Conservation (phyloP, 2,329 filamentous ascomycete genomes). For the Ophiosphaerella herpotricha region DNA sequence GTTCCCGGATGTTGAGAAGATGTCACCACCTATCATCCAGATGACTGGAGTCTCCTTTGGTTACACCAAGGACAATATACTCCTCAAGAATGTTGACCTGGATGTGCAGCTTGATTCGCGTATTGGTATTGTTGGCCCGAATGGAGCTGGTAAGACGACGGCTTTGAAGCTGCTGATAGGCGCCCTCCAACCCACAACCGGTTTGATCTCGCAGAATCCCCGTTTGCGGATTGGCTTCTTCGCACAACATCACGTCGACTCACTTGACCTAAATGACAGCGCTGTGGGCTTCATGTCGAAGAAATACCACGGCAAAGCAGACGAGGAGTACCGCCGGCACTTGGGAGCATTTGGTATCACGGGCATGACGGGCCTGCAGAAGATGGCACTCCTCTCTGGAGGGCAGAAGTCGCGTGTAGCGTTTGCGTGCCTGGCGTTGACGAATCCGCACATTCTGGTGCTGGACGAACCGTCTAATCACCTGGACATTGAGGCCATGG, state of each 20-base stretch:
- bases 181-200: constrained; percentile 74
- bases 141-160: constrained; percentile 98
- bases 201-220: constrained; percentile 85
- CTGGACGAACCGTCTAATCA: constrained; percentile 99
- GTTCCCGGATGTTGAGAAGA: constrained; percentile 96
- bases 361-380: constrained; percentile 93
- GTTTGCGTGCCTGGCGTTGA: constrained; percentile 92
- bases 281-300: constrained; percentile 97
- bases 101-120: constrained; percentile 97
- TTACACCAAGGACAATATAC: constrained; percentile 76
- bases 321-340: constrained; percentile 96
- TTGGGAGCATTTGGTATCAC: constrained; percentile 86
- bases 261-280: constrained; percentile 83
- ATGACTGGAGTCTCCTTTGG: constrained; percentile 94
- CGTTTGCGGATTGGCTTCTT: constrained; percentile 94
- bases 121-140: constrained; percentile 98
- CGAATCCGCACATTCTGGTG: constrained; percentile 94
- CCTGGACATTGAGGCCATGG: constrained; percentile 98
- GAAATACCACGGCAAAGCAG: constrained; percentile 84
- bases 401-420: constrained; percentile 98
- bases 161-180: constrained; percentile 97
- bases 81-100: constrained; percentile 86
- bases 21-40: constrained; percentile 96
- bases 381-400: constrained; percentile 91
- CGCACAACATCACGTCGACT: constrained; percentile 97